Evolutionary conservation across 345 rosid genomes (phyloP), one percentile per base, ranked within the genome.

Genomic region (Orychophragmus violaceus): DNA sequence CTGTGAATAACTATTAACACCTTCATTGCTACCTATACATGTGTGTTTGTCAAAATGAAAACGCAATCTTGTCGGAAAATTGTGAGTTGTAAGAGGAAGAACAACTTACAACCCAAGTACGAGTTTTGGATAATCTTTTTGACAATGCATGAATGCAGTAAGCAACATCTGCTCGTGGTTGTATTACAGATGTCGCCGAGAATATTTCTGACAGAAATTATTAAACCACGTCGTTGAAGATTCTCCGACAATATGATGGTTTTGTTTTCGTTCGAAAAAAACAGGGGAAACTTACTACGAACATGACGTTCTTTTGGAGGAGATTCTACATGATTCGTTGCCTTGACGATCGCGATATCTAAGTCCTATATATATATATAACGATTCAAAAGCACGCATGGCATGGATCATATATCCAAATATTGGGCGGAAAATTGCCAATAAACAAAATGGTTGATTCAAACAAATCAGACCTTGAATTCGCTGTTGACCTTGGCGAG

Each of bases 401-500:
- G 48, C 54, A 66, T 17, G 13, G 54, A 29, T 22, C 25, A 11
- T 44, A n/a, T 28, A 33, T 27, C 2, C 35, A 30, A 48, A 45
- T 11, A 46, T 21, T 1, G 12, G 45, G n/a, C n/a, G 8, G 2
- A n/a, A n/a, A n/a, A n/a, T n/a, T n/a, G n/a, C n/a, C n/a, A n/a
- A 11, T 10, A 11, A 35, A 35, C 1, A 28, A 28, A 28, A 28
- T 4, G 18, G 22, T 5, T 19, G 6, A 5, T 14, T 3, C 3
- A 21, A 10, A 29, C 35, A 30, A 30, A 39, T 30, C 3, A 41
- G 66, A 88, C 99, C 99, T 91, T 95, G 77, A 81, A 91, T 65
- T 91, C 99, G 53, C 97, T 95, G 56, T 95, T 91, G 80, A 95
- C 97, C 82, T 95, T 95, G 28, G 99, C 99, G 57, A 95, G 90